These are phyloP conservation scores for Deinandra increscens DNA, from an alignment of 129 eudicot genomes.

Conservation along the genomic window DNA sequence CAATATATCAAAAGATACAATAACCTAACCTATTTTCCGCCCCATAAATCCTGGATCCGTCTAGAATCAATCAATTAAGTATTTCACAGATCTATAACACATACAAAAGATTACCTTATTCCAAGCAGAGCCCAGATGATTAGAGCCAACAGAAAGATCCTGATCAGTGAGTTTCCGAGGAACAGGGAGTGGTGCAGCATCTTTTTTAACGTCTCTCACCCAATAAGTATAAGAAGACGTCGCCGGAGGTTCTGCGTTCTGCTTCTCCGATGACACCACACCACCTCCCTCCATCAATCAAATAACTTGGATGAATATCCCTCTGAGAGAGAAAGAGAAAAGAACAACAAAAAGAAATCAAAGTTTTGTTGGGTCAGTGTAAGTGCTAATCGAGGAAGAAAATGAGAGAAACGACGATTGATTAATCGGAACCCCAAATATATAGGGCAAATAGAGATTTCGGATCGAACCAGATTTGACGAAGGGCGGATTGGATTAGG, in stretches of 20 bases:
- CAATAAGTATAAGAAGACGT: conserved; percentile 72
- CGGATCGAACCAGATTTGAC: conserved; percentile 7
- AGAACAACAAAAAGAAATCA: not conserved
- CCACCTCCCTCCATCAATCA: conserved; percentile 50
- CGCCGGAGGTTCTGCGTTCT: conserved; percentile 36
- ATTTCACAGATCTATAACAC: not conserved
- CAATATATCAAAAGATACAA: no score
- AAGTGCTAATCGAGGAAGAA: not conserved
- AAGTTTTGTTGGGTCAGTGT: not conserved
- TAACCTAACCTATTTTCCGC: no score
- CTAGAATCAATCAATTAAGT: no score
- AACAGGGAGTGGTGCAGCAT: conserved; percentile 84
- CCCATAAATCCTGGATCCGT: no score
- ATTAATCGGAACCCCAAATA: not conserved
- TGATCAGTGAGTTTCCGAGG: conserved; percentile 69
- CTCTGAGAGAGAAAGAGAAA: no score
- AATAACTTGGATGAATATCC: not conserved
- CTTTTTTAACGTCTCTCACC: conserved; percentile 65
- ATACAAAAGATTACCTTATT: conserved; percentile 46
- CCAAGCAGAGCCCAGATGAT: conserved; percentile 98
- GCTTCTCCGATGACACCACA: conserved; percentile 54
- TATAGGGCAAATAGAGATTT: not conserved
- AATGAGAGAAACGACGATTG: not conserved
- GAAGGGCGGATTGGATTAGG: not conserved
- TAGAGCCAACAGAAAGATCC: conserved; percentile 41